These are phyloP conservation scores for Pestalotiopsis sp. DNA, from an alignment of 2,329 filamentous ascomycete species.

Conservation along the genomic window DNA sequence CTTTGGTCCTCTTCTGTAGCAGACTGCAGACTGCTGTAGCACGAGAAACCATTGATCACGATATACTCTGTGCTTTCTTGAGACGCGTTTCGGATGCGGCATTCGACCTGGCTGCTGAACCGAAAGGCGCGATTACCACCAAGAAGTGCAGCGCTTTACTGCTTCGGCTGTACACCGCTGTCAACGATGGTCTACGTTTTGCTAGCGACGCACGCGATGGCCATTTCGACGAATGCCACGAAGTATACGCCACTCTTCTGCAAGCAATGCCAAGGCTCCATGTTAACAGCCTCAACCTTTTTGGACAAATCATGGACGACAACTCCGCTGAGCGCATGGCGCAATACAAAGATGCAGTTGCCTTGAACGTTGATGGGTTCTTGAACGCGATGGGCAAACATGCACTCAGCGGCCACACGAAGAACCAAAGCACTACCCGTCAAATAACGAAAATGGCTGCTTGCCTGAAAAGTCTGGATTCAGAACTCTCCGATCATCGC, in stretches of 20 bases:
- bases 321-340: conserved; percentile 19
- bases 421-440: conserved; percentile 12
- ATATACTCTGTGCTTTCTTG: background rate
- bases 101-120: background rate
- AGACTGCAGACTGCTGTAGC: conserved; percentile 19
- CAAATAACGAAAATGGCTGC: conserved; percentile 26
- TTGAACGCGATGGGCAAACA: conserved; percentile 15
- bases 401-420: background rate
- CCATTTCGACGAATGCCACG: background rate
- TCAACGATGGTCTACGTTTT: background rate
- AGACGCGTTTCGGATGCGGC: background rate
- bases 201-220: background rate
- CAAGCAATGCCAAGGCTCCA: conserved; percentile 20
- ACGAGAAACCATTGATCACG: background rate
- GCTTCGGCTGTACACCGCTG: conserved; percentile 4
- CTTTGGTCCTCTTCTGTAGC: conserved; percentile 23
- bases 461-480: conserved; percentile 16
- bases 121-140: background rate
- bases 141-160: background rate
- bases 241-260: conserved; percentile 22
- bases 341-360: conserved; percentile 7
- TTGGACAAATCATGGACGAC: conserved; percentile 20
- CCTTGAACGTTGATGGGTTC: conserved; percentile 16
- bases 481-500: conserved; percentile 15
- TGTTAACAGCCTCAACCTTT: conserved; percentile 25